Conservation (phyloP, 257 asterid species). For the Primulina tabacum region DNA sequence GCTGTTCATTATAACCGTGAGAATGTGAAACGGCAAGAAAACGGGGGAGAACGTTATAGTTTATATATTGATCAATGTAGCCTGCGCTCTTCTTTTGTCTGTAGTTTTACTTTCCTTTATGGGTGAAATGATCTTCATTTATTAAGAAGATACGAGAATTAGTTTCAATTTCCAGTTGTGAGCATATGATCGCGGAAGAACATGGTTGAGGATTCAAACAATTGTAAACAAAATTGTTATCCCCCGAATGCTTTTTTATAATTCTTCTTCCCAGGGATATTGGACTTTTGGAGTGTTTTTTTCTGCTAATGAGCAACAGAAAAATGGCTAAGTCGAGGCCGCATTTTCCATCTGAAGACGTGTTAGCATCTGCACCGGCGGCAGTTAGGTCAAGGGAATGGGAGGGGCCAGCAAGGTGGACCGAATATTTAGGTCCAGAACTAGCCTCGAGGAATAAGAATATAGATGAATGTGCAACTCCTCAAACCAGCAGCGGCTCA, state of each 20-base stretch:
- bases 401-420: slow-evolving; percentile 94
- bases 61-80: slow-evolving; percentile 8
- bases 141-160: slow-evolving; percentile 15
- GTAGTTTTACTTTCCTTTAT: slow-evolving; percentile 7
- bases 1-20: slow-evolving; percentile 1
- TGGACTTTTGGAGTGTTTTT: slow-evolving; percentile 27
- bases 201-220: slow-evolving; percentile 20
- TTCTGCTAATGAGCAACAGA: slow-evolving; percentile 31
- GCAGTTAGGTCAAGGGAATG: slow-evolving; percentile 68
- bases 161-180: slow-evolving; percentile 19
- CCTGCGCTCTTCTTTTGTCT: neutral
- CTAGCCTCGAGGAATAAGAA: slow-evolving; percentile 50
- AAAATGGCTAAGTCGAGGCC: slow-evolving; percentile 78
- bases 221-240: neutral
- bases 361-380: slow-evolving; percentile 56
- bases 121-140: slow-evolving; percentile 6
- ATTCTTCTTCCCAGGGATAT: slow-evolving; percentile 36
- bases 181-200: slow-evolving; percentile 11
- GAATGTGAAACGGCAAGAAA: slow-evolving; percentile 22
- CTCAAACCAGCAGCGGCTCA: slow-evolving; percentile 49
- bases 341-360: slow-evolving; percentile 65
- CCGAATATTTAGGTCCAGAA: slow-evolving; percentile 87
- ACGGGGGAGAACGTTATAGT: slow-evolving; percentile 1
- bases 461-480: slow-evolving; percentile 45
- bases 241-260: neutral